phyloP scores from a whole-genome alignment of 768 basidiomycete genomes.

The Leccinum uliginosum region DNA sequence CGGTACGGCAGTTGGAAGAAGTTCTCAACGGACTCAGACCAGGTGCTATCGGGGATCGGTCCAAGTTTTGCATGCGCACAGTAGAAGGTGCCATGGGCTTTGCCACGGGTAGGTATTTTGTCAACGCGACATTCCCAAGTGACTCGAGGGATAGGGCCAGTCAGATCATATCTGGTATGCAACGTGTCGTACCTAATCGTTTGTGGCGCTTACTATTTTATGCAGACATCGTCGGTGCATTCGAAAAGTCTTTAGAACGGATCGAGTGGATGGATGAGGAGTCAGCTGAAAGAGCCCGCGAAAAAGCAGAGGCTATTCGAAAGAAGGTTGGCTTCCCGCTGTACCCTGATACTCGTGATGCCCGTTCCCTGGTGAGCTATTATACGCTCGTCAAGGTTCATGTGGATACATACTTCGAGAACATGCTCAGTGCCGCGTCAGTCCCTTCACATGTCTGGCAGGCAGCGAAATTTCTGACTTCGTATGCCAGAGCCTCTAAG shows the following conservation, averaged over 20 bases:
- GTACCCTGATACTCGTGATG: slow-evolving; percentile 74
- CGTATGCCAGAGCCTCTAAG: slow-evolving; percentile 45
- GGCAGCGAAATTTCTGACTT: slow-evolving; percentile 5
- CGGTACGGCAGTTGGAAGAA: slow-evolving; percentile 65
- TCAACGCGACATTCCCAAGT: slow-evolving; percentile 75
- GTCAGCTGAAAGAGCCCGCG: slow-evolving; percentile 75
- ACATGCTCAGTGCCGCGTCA: slow-evolving; percentile 64
- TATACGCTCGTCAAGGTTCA: slow-evolving; percentile 68
- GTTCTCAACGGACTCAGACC: slow-evolving; percentile 79
- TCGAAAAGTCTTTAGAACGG: slow-evolving; percentile 67
- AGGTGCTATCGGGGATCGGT: slow-evolving; percentile 78
- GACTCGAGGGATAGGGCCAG: slow-evolving; percentile 78
- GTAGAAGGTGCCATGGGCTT: slow-evolving; percentile 81
- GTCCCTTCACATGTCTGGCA: slow-evolving; percentile 1
- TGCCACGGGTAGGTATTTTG: slow-evolving; percentile 85
- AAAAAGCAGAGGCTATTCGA: slow-evolving; percentile 60
- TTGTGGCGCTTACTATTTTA: slow-evolving; percentile 7
- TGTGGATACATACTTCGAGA: slow-evolving; percentile 75
- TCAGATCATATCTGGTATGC: slow-evolving; percentile 71
- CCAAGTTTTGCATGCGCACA: slow-evolving; percentile 73
- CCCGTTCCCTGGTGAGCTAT: slow-evolving; percentile 66
- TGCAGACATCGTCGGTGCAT: slow-evolving; percentile 74
- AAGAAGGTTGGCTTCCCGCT: slow-evolving; percentile 93
- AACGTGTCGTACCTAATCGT: background rate
- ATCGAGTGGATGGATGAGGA: slow-evolving; percentile 91